Conservation (phyloP, 345 rosid genomes). For the Conringia planisiliqua region DNA sequence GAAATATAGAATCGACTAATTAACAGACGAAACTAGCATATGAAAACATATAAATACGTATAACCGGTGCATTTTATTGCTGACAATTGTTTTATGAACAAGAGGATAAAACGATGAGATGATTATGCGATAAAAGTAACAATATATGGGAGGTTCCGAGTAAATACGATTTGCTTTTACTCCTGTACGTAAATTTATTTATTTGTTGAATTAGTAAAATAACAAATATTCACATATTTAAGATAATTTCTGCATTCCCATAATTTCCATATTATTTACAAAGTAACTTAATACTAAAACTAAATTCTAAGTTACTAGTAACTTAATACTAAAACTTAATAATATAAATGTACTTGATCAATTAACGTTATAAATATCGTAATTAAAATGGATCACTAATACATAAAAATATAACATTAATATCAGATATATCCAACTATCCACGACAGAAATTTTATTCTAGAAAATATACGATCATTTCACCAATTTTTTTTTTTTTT, state of each 20-base stretch:
- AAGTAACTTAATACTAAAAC: not conserved
- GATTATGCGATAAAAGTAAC: not conserved
- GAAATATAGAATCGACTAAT: no score
- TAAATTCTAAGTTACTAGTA: not conserved
- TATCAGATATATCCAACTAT: not conserved
- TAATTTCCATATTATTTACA: not conserved
- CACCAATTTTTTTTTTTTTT: no score
- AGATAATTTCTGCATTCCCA: not conserved
- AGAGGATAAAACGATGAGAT: not conserved
- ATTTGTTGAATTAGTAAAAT: no score
- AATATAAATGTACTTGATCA: not conserved
- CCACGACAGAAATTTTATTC: not conserved
- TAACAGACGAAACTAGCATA: not conserved
- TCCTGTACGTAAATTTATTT: no score
- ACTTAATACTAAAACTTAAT: not conserved
- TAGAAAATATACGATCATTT: not conserved
- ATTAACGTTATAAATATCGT: not conserved
- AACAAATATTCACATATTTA: not conserved
- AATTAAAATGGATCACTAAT: not conserved
- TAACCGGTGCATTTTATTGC: not conserved
- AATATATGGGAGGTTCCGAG: no score
- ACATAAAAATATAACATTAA: not conserved
- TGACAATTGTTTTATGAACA: not conserved
- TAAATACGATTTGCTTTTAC: no score
- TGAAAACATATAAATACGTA: not conserved